Conservation (phyloP, 2,329 filamentous ascomycete species). For the Diaporthe citri region DNA sequence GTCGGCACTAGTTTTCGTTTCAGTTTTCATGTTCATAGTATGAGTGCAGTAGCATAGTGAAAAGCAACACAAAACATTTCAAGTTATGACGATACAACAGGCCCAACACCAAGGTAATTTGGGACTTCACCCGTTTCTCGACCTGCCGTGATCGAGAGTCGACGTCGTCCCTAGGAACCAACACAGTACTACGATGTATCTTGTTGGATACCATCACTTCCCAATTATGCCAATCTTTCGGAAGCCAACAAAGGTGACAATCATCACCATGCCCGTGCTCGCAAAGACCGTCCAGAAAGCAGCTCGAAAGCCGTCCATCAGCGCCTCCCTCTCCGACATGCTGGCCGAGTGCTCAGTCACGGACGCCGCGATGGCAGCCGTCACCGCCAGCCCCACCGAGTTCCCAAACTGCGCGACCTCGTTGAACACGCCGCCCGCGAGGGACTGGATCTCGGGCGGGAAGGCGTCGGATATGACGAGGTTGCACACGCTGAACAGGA, state of each 20-base stretch:
- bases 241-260: slow-evolving; percentile 57
- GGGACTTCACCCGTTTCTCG: neutral
- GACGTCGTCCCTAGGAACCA: neutral
- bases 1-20: neutral
- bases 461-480: slow-evolving; percentile 68
- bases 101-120: no score
- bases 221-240: slow-evolving; percentile 46
- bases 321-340: slow-evolving; percentile 46
- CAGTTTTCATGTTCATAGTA: neutral
- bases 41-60: neutral
- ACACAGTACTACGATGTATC: neutral
- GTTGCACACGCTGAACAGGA: slow-evolving; percentile 67
- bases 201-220: neutral
- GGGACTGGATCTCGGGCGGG: slow-evolving; percentile 64
- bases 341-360: slow-evolving; percentile 56
- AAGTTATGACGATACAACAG: neutral
- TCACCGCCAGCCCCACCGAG: slow-evolving; percentile 63
- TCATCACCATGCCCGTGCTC: slow-evolving; percentile 53
- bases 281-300: slow-evolving; percentile 67
- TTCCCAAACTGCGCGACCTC: slow-evolving; percentile 69
- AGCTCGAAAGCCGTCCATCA: slow-evolving; percentile 65
- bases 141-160: neutral
- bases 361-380: slow-evolving; percentile 60
- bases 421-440: slow-evolving; percentile 72
- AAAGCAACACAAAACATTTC: neutral